Conservation (phyloP, 1,139 yeast species). For the Scheffersomyces illinoinensis region DNA sequence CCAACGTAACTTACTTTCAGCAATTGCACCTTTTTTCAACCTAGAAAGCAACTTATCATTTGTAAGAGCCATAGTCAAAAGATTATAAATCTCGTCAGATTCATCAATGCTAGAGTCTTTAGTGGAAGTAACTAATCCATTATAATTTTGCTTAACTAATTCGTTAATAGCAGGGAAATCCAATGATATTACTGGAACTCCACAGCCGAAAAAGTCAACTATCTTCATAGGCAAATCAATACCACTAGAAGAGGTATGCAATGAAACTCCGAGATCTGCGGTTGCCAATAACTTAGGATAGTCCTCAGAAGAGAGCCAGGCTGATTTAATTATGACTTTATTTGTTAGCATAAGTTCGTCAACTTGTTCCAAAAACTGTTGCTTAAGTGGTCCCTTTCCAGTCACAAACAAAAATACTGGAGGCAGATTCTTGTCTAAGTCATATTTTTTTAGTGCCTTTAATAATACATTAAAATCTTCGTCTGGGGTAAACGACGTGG, state of each 20-base stretch:
- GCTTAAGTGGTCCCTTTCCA: slow-evolving; percentile 88
- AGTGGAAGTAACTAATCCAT: slow-evolving; percentile 44
- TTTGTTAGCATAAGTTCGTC: slow-evolving; percentile 36
- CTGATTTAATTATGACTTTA: slow-evolving; percentile 56
- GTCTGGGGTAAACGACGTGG: slow-evolving; percentile 95
- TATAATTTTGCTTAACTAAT: slow-evolving; percentile 47
- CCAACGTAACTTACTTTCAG: slow-evolving; percentile 74
- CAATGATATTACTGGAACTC: slow-evolving; percentile 85
- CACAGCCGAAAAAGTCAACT: slow-evolving; percentile 94
- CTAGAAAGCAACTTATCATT: slow-evolving; percentile 30
- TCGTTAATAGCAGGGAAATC: slow-evolving; percentile 73
- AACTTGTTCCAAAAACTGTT: slow-evolving; percentile 49
- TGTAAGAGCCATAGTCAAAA: slow-evolving; percentile 48
- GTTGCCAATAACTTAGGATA: slow-evolving; percentile 74
- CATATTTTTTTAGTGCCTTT: slow-evolving; percentile 62
- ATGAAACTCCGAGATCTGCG: slow-evolving; percentile 86
- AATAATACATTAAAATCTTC: slow-evolving; percentile 78
- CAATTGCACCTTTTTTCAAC: slow-evolving; percentile 67
- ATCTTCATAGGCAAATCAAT: slow-evolving; percentile 97
- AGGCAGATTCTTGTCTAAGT: slow-evolving; percentile 30
- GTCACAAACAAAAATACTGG: slow-evolving; percentile 72
- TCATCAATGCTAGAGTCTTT: slow-evolving; percentile 45
- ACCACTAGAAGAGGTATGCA: slow-evolving; percentile 92
- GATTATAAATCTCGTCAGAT: slow-evolving; percentile 50
- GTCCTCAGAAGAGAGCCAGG: slow-evolving; percentile 79